Conservation (phyloP, 306 rosid genomes). For the Cucumis cinereus region DNA sequence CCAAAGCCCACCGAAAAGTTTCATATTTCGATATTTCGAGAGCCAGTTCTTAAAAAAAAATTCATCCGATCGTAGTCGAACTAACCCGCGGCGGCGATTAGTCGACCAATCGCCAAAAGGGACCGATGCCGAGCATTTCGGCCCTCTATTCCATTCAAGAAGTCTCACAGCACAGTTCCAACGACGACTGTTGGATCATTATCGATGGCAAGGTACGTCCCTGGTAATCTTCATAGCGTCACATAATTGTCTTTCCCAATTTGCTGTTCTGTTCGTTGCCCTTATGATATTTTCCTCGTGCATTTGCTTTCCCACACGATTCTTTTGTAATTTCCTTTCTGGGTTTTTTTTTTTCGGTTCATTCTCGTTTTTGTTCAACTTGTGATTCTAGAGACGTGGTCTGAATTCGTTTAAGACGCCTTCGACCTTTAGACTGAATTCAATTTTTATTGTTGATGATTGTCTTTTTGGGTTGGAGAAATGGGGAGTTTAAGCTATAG, state of each 20-base stretch:
- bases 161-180: slow-evolving; percentile 48
- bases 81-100: neutral
- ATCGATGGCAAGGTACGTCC: slow-evolving; percentile 59
- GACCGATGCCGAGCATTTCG: slow-evolving; percentile 46
- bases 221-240: neutral
- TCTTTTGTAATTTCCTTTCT: neutral
- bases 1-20: neutral
- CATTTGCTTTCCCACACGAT: neutral
- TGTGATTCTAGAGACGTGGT: neutral
- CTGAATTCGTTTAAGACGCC: neutral
- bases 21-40: neutral
- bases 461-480: neutral
- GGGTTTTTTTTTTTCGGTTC: neutral
- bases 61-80: neutral
- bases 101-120: neutral
- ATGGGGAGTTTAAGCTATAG: neutral
- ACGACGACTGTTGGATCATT: slow-evolving; percentile 80
- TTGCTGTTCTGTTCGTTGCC: neutral
- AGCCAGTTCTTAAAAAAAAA: neutral
- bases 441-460: neutral
- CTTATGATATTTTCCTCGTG: neutral
- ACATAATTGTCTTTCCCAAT: neutral
- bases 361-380: neutral
- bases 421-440: neutral
- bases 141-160: slow-evolving; percentile 53